Evolutionary conservation across 83 land plant genomes (phyloP).

Genomic region (Diphasiastrum complanatum): DNA sequence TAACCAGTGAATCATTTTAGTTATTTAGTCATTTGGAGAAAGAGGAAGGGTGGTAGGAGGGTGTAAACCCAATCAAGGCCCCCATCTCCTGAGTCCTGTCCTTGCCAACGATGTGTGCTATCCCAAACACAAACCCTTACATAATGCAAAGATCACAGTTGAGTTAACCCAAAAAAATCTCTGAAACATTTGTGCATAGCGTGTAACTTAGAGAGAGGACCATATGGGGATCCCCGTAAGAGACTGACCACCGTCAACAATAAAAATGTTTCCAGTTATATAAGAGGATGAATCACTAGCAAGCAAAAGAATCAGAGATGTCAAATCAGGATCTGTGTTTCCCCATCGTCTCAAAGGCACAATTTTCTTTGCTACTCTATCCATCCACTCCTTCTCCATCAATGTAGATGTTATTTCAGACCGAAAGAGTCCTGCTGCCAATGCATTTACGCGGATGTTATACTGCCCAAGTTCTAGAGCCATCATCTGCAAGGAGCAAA

Average conservation of each 20-base stretch:
- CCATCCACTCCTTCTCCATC: slow-evolving; percentile 55
- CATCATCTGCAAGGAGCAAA: slow-evolving; percentile 37
- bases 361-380: slow-evolving; percentile 39
- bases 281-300: slow-evolving; percentile 52
- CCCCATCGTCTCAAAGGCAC: slow-evolving; percentile 48
- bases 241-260: slow-evolving; percentile 64
- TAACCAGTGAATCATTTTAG: too few species aligned
- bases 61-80: too few species aligned
- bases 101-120: too few species aligned
- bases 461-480: slow-evolving; percentile 61
- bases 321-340: slow-evolving; percentile 48
- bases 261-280: slow-evolving; percentile 51
- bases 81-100: too few species aligned
- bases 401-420: slow-evolving; percentile 61
- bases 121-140: too few species aligned
- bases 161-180: too few species aligned
- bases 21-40: too few species aligned
- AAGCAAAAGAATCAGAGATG: slow-evolving; percentile 53
- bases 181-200: too few species aligned
- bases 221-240: slow-evolving; percentile 58
- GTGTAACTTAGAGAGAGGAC: slow-evolving; percentile 64
- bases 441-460: slow-evolving; percentile 60
- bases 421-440: slow-evolving; percentile 60
- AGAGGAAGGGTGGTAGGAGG: too few species aligned
- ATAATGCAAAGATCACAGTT: too few species aligned